Evolutionary conservation across 192 early-diverging fungal genomes (phyloP), one percentile per base, ranked within the genome.

Genomic region (Coemansia sp.): DNA sequence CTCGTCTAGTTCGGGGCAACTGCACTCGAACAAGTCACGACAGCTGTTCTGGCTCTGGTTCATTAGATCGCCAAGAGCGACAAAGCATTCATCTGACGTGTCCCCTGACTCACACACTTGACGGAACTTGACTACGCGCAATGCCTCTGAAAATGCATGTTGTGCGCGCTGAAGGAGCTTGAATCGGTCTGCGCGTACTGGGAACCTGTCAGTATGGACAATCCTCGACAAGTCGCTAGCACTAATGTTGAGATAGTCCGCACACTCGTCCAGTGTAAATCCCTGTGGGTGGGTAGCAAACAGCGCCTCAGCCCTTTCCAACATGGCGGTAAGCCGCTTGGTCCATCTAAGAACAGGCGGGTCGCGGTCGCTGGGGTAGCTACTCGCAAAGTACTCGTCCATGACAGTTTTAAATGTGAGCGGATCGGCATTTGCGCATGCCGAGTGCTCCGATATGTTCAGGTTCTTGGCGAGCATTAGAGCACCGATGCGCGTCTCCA

Each of bases 21-120:
- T 96, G 80, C 80, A 98, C 74, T 96, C 87, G 73, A 91, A 98
- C 22, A 91, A 75, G 42, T 90, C 86, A 41, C 89, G 82, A 80
- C 96, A 98, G 41, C 90, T 92, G 36, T 71, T 84, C 65, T 98
- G 97, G 36, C 93, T 95, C 29, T 87, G 87, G 84, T 96, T 91
- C 95, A 98, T 97, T 27, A 98, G 86, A 15, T 81, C 78, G n/a
- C 95, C 97, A 6, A 22, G 47, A 51, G 20, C 47, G 27, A 27
- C 27, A 27, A 27, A 51, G 47, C 47, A 8, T 16, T 9, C 5
- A 27, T 51, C 47, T 9, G n/a, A 20, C 20, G 47, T 27, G 27
- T 27, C 27, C 27, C 20, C 47, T 46, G 60, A 27, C 63, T 78
- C 68, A 61, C 76, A 78, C 46, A 78, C 54, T 42, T 46, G 43